Evolutionary conservation across 495 filamentous ascomycete genomes (phyloP), one percentile per base, ranked within the genome.

Genomic region (Hamigera avellanea): DNA sequence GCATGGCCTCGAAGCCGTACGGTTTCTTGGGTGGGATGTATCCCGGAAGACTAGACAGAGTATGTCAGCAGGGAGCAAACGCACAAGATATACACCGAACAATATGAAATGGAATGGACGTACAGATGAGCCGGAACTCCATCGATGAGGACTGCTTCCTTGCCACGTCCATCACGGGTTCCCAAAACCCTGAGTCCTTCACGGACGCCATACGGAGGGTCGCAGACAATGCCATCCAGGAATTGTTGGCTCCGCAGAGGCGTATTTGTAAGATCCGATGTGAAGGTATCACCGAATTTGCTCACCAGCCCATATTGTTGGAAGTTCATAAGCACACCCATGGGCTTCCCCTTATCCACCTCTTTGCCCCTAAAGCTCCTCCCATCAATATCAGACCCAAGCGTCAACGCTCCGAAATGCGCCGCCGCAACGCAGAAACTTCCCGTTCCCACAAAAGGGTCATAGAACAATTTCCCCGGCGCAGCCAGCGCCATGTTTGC

Each of bases 131-230:
- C 73, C 42, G 70, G 63, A 36, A 72, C 73, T 0, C 86, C 86
- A 62, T 86, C 73, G 34, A 80, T 71, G 16, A 80, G 64, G 2
- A 83, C 69, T 39, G 73, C 73, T 43, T 75, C 67, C 36, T 67
- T 68, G 0, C 66, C 59, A 25, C 67, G 65, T 35, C 76, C 83
- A 50, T 87, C 77, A 44, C 77, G 74, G 17, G 68, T 74, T 2
- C 91, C 91, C 12, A 99, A 62, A 2, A 96, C 87, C 49, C 80
- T 81, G 35, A 95, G 59, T 0, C 91, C 91, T 48, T 99, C 91
- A 8, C 91, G 73, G 12, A 99, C 85, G n/a, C 91, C 91, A 51
- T 99, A 99, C 0, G 91, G 91, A 12, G 91, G 91, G 57, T 99
- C 91, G 44, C 91, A 95, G n/a, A 95, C 59, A 41, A 99, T 89